Base-by-base conservation (phyloP, 345 rosid species). In the Populus alba region DNA sequence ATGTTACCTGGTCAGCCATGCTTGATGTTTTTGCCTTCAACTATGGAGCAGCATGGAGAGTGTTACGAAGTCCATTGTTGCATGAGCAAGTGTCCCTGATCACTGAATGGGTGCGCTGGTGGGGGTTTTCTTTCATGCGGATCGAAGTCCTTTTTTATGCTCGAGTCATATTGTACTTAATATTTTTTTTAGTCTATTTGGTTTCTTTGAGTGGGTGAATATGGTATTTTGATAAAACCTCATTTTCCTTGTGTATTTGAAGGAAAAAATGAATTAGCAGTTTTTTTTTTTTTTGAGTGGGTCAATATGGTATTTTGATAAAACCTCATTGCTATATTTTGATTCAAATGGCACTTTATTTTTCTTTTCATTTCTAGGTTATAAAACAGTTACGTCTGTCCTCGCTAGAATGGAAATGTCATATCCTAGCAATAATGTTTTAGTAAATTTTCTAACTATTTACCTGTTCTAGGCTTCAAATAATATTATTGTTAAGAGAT, bases 11-110 rank as follows among this genome's bases (percentile, higher is more conserved):
- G 67, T 27, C 51, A 51, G 22, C 29, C 59, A 62, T 41, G 53
- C 70, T 17, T 11, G 31, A 6, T 20, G 20, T 59, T 72, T 74
- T 29, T 25, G 61, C 62, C 15, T 8, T 70, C 47, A 9, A 6
- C 41, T 2, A 43, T 31, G 51, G 16, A 45, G 20, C 55, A 72
- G 20, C 29, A 43, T 22, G 49, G n/a, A 13, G 71, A 38, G 25
- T 63, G 51, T 49, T 10, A 23, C 5, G 25, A 39, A 27, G 67
- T 71, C 15, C 37, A 47, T 66, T 41, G 51, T 66, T 59, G 79
- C 71, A 22, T 35, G n/a, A 70, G 71, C 66, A 72, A 82, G 63
- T 59, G 55, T 31, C 63, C 11, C 20, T 27, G 37, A 41, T 66
- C 65, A 67, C 62, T 68, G 22, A 55, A 57, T 71, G 62, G 37